These are phyloP conservation scores for Dioszegia aurantiaca DNA, from an alignment of 768 basidiomycete species.

Conservation along the genomic window DNA sequence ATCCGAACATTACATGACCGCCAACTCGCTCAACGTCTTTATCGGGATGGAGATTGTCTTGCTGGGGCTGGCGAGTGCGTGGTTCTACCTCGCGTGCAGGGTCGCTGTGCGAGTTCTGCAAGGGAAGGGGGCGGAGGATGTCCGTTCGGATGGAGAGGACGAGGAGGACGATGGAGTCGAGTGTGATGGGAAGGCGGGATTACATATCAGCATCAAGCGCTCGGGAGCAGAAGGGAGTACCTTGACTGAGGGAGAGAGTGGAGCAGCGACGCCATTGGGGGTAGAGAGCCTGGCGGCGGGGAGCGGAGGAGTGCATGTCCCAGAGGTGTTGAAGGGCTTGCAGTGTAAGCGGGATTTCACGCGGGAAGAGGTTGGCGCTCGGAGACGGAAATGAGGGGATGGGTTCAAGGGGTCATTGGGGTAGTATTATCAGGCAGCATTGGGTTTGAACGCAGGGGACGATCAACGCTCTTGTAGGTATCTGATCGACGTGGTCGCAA, in stretches of 20 bases:
- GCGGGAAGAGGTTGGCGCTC: neutral
- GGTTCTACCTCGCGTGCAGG: conserved; percentile 82
- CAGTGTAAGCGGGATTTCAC: neutral
- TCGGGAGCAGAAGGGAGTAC: neutral
- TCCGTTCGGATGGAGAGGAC: conserved; percentile 64
- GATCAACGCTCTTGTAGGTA: no score
- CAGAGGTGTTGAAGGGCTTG: conserved; percentile 12
- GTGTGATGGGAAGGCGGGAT: neutral
- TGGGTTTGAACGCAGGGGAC: no score
- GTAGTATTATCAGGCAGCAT: no score
- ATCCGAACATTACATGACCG: conserved; percentile 48
- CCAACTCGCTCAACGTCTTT: conserved; percentile 54
- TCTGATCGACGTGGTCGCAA: no score
- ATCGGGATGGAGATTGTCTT: conserved; percentile 50
- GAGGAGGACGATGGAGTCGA: conserved; percentile 14
- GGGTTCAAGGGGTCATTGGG: neutral
- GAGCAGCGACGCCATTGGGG: neutral
- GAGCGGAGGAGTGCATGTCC: neutral
- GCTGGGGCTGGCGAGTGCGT: conserved; percentile 61
- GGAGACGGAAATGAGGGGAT: conserved; percentile 8
- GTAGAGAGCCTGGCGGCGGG: conserved; percentile 2
- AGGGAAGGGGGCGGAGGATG: conserved; percentile 75
- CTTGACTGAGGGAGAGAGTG: neutral
- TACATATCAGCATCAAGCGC: neutral
- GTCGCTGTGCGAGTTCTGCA: conserved; percentile 77